Base-by-base conservation (phyloP, 1,139 yeast species). In the Nakaseomyces kungkrabaensis region DNA sequence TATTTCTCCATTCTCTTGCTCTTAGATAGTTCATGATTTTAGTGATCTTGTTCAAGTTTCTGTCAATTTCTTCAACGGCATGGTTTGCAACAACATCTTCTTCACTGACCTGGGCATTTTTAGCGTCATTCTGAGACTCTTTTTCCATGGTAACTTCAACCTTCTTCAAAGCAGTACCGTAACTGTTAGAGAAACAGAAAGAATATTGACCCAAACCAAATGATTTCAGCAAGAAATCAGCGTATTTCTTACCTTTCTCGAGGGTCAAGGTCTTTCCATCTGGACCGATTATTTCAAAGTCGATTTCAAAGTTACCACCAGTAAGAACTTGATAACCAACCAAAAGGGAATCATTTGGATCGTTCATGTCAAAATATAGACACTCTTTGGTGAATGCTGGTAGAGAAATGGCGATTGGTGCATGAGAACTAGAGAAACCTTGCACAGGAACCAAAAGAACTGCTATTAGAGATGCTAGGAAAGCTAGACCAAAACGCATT, bases 1-100 rank as follows among this genome's bases (percentile, higher is more conserved):
- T 82, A 67, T 81, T 81, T 73, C 87, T 76, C 76, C 79, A 80
- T 68, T 81, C 84, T 72, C 87, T 78, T 24, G 86, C 83, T 68
- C 81, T 80, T 65, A 81, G 73, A 62, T 81, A 80, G 61, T 78
- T 80, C 68, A 81, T 72, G 48, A 81, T 72, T 63, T 77, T 78
- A 56, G 72, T 74, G 58, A 81, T 76, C 50, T 77, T 80, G 58
- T 77, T 79, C 65, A 81, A 70, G 65, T 79, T 81, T 57, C 72
- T 67, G 60, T 78, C 82, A 58, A 81, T 81, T 60, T 74, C 79
- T 53, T 75, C 76, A 48, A 80, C 75, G 10, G 85, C 76, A 50
- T 68, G 68, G 59, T 76, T 76, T 71, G 82, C 77, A 61, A 72
- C 71, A 56, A 76, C 74, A 48, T 79, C 81, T 37, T 70, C 72